Percentiles rank a stretch among this genome's conserved stretches.
Evolutionary conservation across 2,329 filamentous ascomycete species (phyloP).

Genomic region (Monosporascus sp.): DNA sequence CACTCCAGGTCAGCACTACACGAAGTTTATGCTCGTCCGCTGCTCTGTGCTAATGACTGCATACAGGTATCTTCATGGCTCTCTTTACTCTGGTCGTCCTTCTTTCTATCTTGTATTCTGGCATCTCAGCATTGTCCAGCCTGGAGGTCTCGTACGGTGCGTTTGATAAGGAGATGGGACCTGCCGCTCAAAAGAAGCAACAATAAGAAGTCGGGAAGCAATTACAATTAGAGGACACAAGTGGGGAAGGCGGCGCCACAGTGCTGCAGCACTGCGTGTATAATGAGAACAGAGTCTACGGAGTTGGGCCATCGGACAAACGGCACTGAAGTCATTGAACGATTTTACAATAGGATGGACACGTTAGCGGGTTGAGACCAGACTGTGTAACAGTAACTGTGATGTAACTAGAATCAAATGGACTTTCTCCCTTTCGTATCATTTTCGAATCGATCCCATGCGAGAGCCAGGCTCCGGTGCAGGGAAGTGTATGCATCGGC

Average conservation of each 20-base stretch:
- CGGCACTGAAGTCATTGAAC: too few species aligned
- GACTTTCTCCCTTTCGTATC: too few species aligned
- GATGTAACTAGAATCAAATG: too few species aligned
- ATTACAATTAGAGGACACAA: neutral
- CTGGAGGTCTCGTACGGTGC: conserved; percentile 88
- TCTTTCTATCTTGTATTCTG: conserved; percentile 72
- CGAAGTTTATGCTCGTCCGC: conserved; percentile 19
- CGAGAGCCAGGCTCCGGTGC: too few species aligned
- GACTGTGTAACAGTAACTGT: too few species aligned
- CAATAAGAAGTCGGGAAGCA: conserved; percentile 29
- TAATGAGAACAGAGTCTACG: conserved; percentile 10
- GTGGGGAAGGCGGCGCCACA: neutral
- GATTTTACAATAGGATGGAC: too few species aligned
- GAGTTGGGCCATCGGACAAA: too few species aligned
- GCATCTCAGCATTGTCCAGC: conserved; percentile 68
- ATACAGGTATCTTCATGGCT: conserved; percentile 80
- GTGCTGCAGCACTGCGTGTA: conserved; percentile 1
- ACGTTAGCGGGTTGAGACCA: too few species aligned
- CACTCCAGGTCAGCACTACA: conserved; percentile 59
- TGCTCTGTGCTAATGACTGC: conserved; percentile 4
- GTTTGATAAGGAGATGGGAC: conserved; percentile 94
- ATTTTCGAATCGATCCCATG: too few species aligned
- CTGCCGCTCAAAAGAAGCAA: conserved; percentile 81
- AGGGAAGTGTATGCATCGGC: too few species aligned
- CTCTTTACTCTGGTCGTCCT: conserved; percentile 66